Conservation (phyloP, 495 filamentous ascomycete species). For the Aeminium ludgeri region DNA sequence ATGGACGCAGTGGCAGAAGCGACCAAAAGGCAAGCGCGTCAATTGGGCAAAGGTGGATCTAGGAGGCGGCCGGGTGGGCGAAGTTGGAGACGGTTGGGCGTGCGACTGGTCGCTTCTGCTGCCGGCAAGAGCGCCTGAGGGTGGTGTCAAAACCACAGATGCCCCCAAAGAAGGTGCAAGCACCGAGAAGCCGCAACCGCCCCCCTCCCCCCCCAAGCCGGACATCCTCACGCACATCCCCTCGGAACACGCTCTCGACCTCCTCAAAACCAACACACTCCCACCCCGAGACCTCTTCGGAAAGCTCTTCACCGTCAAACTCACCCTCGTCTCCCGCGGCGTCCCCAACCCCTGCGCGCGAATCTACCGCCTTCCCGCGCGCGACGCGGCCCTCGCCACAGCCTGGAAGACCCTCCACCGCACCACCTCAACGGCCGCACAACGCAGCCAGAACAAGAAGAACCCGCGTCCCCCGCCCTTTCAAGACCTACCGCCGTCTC, state of each 20-base stretch:
- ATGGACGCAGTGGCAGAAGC: constrained; percentile 53
- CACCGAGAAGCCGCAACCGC: neutral
- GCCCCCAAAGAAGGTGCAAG: neutral
- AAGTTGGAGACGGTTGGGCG: constrained; percentile 66
- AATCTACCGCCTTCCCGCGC: constrained; percentile 52
- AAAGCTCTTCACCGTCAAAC: constrained; percentile 37
- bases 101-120: constrained; percentile 73
- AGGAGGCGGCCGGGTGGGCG: constrained; percentile 58
- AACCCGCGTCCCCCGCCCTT: neutral
- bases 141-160: neutral
- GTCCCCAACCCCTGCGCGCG: constrained; percentile 45
- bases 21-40: constrained; percentile 64
- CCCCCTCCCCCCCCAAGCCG: constrained; percentile 2
- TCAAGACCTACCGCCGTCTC: constrained; percentile 15
- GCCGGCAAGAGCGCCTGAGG: neutral
- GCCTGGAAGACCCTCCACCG: constrained; percentile 36
- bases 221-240: constrained; percentile 4
- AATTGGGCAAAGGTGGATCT: constrained; percentile 64
- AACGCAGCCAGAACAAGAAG: constrained; percentile 6
- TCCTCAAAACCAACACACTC: constrained; percentile 10
- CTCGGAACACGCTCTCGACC: constrained; percentile 1
- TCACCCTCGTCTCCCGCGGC: constrained; percentile 43
- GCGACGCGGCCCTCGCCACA: constrained; percentile 29
- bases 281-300: constrained; percentile 12
- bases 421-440: constrained; percentile 3